Evolutionary conservation across 345 rosid species (phyloP).

Genomic region (Eucalyptus marginata): DNA sequence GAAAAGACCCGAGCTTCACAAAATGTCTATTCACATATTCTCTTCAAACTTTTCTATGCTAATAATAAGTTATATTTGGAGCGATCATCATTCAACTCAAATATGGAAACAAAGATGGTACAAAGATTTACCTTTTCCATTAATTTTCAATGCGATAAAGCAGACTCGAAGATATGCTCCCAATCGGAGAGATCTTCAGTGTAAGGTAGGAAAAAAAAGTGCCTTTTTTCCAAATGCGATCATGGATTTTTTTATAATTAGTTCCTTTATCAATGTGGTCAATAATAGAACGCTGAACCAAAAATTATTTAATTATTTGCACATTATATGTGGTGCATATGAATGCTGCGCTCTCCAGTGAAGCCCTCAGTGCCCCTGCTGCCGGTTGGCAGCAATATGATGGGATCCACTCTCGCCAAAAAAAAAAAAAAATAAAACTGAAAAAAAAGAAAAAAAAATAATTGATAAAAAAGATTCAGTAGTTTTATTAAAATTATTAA

Average conservation of each 20-base stretch:
- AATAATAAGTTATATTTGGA: too few relatives aligned
- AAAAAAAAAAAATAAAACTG: background rate
- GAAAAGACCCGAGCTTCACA: background rate
- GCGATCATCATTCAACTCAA: background rate
- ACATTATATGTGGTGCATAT: background rate
- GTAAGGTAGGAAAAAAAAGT: background rate
- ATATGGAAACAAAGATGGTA: fast-evolving
- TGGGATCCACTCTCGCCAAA: background rate
- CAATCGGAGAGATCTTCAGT: background rate
- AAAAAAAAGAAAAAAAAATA: background rate
- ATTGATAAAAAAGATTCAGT: background rate
- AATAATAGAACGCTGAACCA: background rate
- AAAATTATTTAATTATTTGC: background rate
- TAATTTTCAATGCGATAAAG: background rate
- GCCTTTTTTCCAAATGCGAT: background rate
- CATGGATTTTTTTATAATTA: background rate
- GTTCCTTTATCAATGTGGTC: background rate
- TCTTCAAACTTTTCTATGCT: background rate
- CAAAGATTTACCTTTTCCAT: background rate
- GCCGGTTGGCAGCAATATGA: background rate
- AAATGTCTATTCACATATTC: fast-evolving
- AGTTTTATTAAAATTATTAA: background rate
- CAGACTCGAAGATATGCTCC: background rate
- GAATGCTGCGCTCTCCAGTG: background rate
- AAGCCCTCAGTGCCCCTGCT: background rate